Evolutionary conservation across 352 stramenopile genomes (phyloP).

Genomic region (Phytophthora boehmeriae): DNA sequence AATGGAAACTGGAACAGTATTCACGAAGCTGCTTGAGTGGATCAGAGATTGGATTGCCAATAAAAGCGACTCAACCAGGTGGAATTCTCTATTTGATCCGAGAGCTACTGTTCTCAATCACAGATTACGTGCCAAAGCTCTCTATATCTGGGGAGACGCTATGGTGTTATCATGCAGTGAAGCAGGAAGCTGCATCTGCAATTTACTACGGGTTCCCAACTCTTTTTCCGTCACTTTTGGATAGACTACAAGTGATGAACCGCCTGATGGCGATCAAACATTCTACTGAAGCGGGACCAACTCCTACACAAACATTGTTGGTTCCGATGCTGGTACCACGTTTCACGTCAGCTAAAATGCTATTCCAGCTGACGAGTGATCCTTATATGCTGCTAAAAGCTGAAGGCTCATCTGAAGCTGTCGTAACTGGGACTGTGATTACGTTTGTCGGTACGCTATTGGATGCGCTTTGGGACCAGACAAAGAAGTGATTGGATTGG

Average conservation of each 20-base stretch:
- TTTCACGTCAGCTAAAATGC: constrained; percentile 84
- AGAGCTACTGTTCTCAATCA: constrained; percentile 73
- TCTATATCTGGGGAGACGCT: constrained; percentile 41
- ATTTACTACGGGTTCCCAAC: constrained; percentile 86
- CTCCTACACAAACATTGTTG: constrained; percentile 62
- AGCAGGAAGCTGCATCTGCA: constrained; percentile 75
- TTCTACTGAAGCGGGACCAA: constrained; percentile 22
- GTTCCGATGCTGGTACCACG: constrained; percentile 84
- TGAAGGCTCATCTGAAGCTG: constrained; percentile 11
- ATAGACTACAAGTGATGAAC: constrained; percentile 84
- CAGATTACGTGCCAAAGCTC: constrained; percentile 47
- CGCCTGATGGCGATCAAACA: constrained; percentile 58
- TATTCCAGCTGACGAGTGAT: constrained; percentile 84
- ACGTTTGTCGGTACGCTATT: constrained; percentile 71
- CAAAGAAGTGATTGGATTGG: constrained; percentile 22
- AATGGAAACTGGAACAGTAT: constrained; percentile 47
- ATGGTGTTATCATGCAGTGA: constrained; percentile 82
- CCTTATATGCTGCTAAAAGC: constrained; percentile 31
- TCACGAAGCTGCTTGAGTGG: constrained; percentile 69
- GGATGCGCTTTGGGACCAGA: constrained; percentile 49
- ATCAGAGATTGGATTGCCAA: constrained; percentile 58
- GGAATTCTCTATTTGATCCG: constrained; percentile 62
- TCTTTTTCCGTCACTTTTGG: constrained; percentile 80
- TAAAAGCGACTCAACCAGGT: constrained; percentile 37
- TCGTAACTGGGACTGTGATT: constrained; percentile 33